Evolutionary conservation across 2,329 filamentous ascomycete species (phyloP).

Genomic region (Pseudocercospora musae): DNA sequence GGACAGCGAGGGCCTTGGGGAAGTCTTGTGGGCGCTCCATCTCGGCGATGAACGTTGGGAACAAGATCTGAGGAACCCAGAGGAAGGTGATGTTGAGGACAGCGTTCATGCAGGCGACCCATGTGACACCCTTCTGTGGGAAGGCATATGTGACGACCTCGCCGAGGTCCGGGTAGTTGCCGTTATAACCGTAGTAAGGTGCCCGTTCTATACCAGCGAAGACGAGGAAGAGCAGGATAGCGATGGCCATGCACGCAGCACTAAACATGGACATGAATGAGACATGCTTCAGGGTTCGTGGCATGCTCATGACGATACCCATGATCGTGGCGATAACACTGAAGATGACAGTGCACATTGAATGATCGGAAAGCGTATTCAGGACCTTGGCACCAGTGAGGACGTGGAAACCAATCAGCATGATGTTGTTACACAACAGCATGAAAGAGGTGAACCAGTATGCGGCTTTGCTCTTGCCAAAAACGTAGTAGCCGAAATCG

Average conservation of each 20-base stretch:
- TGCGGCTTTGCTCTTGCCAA: slow-evolving; percentile 43
- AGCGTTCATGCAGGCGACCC: slow-evolving; percentile 49
- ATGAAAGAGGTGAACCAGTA: slow-evolving; percentile 48
- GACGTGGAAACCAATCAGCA: slow-evolving; percentile 51
- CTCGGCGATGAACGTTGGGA: slow-evolving; percentile 52
- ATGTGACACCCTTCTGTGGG: slow-evolving; percentile 46
- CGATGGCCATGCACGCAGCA: slow-evolving; percentile 48
- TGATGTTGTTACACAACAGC: slow-evolving; percentile 52
- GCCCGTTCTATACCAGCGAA: slow-evolving; percentile 47
- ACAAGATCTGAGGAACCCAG: slow-evolving; percentile 52
- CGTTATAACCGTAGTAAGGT: slow-evolving; percentile 47
- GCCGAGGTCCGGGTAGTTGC: slow-evolving; percentile 45
- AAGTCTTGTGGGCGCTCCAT: slow-evolving; percentile 52
- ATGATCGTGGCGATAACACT: slow-evolving; percentile 47
- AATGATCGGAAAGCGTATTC: slow-evolving; percentile 50
- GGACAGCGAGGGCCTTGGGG: slow-evolving; percentile 49
- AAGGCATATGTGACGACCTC: slow-evolving; percentile 48
- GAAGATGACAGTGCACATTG: slow-evolving; percentile 50
- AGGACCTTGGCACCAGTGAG: slow-evolving; percentile 50
- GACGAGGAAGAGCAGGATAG: slow-evolving; percentile 50
- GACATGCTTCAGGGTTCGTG: slow-evolving; percentile 47
- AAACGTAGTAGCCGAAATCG: slow-evolving; percentile 50
- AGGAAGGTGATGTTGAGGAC: slow-evolving; percentile 48
- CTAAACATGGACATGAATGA: slow-evolving; percentile 53
- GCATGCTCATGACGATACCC: slow-evolving; percentile 47